Conservation (phyloP, 345 rosid genomes). For the Gossypium longicalyx region DNA sequence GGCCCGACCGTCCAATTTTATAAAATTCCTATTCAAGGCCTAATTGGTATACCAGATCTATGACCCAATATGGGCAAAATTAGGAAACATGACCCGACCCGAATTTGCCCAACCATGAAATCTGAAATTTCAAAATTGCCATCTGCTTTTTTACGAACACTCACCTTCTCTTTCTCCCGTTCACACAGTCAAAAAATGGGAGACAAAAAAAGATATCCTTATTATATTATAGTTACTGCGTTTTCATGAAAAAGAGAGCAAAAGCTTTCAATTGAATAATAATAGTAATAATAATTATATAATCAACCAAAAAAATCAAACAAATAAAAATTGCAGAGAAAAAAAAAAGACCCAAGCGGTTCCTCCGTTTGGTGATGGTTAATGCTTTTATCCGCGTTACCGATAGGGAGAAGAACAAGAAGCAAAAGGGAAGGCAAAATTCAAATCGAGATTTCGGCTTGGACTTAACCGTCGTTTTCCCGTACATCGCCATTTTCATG, state of each 20-base stretch:
- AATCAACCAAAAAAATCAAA: not conserved
- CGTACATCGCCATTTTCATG: slow-evolving; percentile 30
- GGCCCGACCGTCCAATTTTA: no score
- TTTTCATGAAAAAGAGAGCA: slow-evolving; percentile 17
- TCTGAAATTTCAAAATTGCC: not conserved
- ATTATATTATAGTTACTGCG: slow-evolving; percentile 1
- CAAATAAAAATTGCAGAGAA: not conserved
- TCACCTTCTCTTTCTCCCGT: not conserved
- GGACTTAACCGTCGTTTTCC: slow-evolving; percentile 19
- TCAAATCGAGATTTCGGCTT: slow-evolving; percentile 9
- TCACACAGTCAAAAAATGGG: not conserved
- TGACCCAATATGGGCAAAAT: not conserved
- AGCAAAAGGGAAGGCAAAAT: not conserved
- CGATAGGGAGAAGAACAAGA: slow-evolving; percentile 6
- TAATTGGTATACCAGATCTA: no score
- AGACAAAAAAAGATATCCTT: not conserved
- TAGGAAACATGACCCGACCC: not conserved
- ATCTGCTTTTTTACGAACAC: not conserved
- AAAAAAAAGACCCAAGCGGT: not conserved
- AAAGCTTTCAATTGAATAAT: not conserved
- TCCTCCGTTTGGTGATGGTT: slow-evolving; percentile 35
- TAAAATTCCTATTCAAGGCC: no score
- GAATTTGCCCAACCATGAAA: not conserved
- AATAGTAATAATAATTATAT: not conserved
- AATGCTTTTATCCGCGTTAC: slow-evolving; percentile 24